Evolutionary conservation across 805 yeast genomes (phyloP), one percentile per base, ranked within the genome.

Genomic region (Wickerhamiella slavikovae): DNA sequence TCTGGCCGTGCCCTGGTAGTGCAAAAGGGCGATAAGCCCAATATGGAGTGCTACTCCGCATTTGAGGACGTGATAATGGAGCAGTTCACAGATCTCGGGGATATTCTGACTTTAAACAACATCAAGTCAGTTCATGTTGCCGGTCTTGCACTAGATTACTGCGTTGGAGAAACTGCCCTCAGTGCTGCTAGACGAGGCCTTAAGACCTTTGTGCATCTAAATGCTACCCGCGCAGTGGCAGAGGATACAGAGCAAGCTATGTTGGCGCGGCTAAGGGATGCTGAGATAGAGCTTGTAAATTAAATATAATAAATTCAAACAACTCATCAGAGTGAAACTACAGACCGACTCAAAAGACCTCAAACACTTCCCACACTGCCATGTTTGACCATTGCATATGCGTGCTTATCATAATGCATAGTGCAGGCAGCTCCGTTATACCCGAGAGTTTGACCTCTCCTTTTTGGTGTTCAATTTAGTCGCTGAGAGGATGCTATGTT

Each of bases 1-100:
- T 42, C 43, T 37, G 34, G 10, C 40, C 41, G 25, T 53, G 55
- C 34, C 55, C 63, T 18, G 39, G 54, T 67, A 2, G 68, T 83
- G 5, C 58, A 60, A 34, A 83, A 85, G 51, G 96, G 95, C 0
- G 62, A 59, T 34, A 49, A 72, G 17, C 55, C 54, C 16, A 82
- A 77, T 39, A 51, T 89, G 14, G 96, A 83, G 47, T 80, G 73
- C 47, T 83, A 80, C 44, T 80, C 93, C 11, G 82, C 91, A 17
- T 83, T 83, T 47, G 57, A 62, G 30, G 96, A 83, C 49, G 60
- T 68, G 17, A 78, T 93, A 85, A 61, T 66, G 17, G 43, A 65
- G 17, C 72, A 74, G 42, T 56, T 66, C 25, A 82, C 95, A 0
- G 83, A 69, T 31, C 54, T 82, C 37, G 58, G 61, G 30, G 48